Percentiles rank a stretch among this genome's conserved stretches.
Evolutionary conservation across 2,329 filamentous ascomycete genomes (phyloP).

Genomic region (Botrytis paeoniae): DNA sequence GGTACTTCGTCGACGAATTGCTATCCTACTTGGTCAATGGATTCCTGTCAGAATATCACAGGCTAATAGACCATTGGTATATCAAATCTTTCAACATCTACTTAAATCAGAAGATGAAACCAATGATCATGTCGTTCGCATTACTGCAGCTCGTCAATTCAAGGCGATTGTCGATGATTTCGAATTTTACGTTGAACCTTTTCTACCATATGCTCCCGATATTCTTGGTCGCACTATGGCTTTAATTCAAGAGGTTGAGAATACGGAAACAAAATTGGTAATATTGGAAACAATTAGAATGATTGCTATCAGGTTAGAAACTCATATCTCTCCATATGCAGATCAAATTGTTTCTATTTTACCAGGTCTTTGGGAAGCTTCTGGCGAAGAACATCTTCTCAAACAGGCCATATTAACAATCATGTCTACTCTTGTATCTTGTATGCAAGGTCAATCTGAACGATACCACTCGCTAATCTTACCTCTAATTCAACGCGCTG

Average conservation of each 20-base stretch:
- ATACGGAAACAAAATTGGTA: slow-evolving; percentile 86
- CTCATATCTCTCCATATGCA: slow-evolving; percentile 63
- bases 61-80: slow-evolving; percentile 69
- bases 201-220: slow-evolving; percentile 73
- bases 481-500: slow-evolving; percentile 76
- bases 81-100: slow-evolving; percentile 85
- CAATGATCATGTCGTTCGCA: slow-evolving; percentile 88
- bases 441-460: slow-evolving; percentile 75
- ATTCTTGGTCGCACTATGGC: slow-evolving; percentile 71
- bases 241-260: slow-evolving; percentile 75
- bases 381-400: slow-evolving; percentile 78
- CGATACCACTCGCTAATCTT: slow-evolving; percentile 77
- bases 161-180: slow-evolving; percentile 79
- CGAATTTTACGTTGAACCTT: slow-evolving; percentile 70
- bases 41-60: slow-evolving; percentile 72
- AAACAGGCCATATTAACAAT: slow-evolving; percentile 91
- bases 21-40: slow-evolving; percentile 89
- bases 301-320: slow-evolving; percentile 77
- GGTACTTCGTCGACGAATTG: slow-evolving; percentile 80
- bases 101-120: slow-evolving; percentile 71
- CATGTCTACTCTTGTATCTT: slow-evolving; percentile 77
- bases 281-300: slow-evolving; percentile 82
- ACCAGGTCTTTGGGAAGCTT: slow-evolving; percentile 79
- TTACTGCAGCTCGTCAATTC: slow-evolving; percentile 85
- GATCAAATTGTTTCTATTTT: slow-evolving; percentile 79